Conservation (phyloP, 2,329 filamentous ascomycete genomes). For the Pyrenophora tritici-repentis region DNA sequence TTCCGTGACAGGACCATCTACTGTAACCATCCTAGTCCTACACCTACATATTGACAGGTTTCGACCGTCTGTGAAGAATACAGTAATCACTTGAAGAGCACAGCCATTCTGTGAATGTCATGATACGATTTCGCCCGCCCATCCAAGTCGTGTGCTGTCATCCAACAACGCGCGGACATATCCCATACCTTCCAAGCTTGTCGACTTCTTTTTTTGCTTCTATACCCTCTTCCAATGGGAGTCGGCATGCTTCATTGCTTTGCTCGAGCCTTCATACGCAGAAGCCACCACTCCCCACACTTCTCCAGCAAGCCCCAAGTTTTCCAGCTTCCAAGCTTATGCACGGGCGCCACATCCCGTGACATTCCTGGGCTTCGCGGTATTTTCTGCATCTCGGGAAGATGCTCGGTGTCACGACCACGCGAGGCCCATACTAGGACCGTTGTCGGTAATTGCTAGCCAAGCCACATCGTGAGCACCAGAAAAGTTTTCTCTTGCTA, state of each 20-base stretch:
- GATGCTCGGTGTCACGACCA: slow-evolving; percentile 27
- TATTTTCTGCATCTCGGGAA: slow-evolving; percentile 25
- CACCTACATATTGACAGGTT: too few relatives aligned
- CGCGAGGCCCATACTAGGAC: slow-evolving; percentile 16
- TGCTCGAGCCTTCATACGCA: slow-evolving; percentile 10
- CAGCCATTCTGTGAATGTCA: too few relatives aligned
- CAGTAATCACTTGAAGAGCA: too few relatives aligned
- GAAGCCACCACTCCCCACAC: background rate
- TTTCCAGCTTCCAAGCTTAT: slow-evolving; percentile 3
- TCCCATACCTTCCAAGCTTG: background rate
- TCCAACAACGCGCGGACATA: background rate
- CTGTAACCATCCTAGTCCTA: too few relatives aligned
- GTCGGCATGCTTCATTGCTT: background rate
- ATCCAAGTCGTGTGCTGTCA: background rate
- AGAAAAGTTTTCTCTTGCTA: slow-evolving; percentile 13
- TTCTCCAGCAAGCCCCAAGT: background rate
- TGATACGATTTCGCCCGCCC: too few relatives aligned
- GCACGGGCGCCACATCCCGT: too few relatives aligned
- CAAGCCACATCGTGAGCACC: slow-evolving; percentile 12
- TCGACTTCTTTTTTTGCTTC: background rate
- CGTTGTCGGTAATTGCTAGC: slow-evolving; percentile 24
- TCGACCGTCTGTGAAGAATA: too few relatives aligned
- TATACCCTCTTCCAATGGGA: background rate
- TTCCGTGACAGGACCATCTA: too few relatives aligned
- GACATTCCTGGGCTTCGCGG: slow-evolving; percentile 15